Base-by-base conservation (phyloP, 306 rosid genomes). In the Cotoneaster glaucophyllus region DNA sequence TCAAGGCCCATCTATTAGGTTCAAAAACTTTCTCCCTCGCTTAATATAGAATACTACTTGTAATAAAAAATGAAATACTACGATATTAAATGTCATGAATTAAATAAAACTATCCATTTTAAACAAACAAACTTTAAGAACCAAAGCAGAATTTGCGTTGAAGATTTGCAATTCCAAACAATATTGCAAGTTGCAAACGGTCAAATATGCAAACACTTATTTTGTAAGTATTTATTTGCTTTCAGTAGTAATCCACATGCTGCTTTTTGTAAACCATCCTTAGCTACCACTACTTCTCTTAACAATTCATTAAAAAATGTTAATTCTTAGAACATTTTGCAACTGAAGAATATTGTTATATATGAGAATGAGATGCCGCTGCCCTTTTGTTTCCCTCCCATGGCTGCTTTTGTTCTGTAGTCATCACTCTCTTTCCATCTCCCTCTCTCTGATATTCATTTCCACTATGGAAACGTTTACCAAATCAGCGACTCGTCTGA, bases 391-490 rank as follows among this genome's bases (percentile, higher is more conserved):
- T 13, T 19, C 11, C 39, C 56, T 24, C 17, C 15, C 67, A 43
- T 58, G 63, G 41, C 84, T 2, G 43, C 63, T 48, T 69, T 25
- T 62, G 24, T 31, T 71, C 64, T 54, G 19, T 53, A 53, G 50
- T 54, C 63, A 11, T 54, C 45, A 25, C 17, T 59, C 63, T 58
- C 74, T 57, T 14, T 37, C 19, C 44, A 22, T 18, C 29, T 44
- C 39, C 34, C 6, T 31, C 53, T 70, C 15, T 26, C 37, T 21
- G 37, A 48, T 48, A 15, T 48, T 43, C 61, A 21, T 65, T 37
- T 37, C 39, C 70, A 72, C 74, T 76, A 93, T 93, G 98, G 76
- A 22, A 25, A 66, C 39, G 67, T 37, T 50, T 48, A 28, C 64
- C 31, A 54, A 32, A 84, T 69, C 31, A 57, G 76, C 31, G 57